A percentile compares a stretch with the other conserved stretches of the same genome.
These are phyloP conservation scores for Fraxinus nigra DNA, from an alignment of 305 asterid genomes.

Conservation along the genomic window DNA sequence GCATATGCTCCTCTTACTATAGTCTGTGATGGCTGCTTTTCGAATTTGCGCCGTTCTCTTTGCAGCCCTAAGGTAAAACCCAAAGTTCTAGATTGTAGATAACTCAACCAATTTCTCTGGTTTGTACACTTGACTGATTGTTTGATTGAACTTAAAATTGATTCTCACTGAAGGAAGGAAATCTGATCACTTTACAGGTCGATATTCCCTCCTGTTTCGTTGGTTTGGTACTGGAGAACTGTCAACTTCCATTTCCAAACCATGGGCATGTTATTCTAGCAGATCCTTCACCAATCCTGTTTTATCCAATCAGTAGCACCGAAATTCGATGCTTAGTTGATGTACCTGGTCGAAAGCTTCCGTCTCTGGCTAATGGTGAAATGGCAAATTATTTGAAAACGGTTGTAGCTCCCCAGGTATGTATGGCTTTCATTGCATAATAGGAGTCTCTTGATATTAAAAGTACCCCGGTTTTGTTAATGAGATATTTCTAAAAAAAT, in stretches of 20 bases:
- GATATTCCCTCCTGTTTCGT: constrained; percentile 50
- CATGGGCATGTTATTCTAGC: constrained; percentile 57
- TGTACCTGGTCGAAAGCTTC: constrained; percentile 55
- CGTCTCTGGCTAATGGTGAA: constrained; percentile 52
- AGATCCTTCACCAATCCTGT: constrained; percentile 52
- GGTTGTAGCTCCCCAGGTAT: constrained; percentile 57
- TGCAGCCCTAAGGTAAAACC: constrained; percentile 47
- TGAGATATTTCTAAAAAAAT: not conserved
- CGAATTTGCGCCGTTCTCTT: constrained; percentile 53
- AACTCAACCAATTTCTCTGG: not conserved
- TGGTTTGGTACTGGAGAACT: constrained; percentile 45
- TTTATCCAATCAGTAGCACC: constrained; percentile 47
- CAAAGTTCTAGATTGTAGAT: not conserved
- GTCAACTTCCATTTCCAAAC: constrained; percentile 50
- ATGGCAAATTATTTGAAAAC: constrained; percentile 53
- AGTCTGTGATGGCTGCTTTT: constrained; percentile 62
- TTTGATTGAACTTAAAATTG: not conserved
- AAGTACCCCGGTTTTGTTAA: not conserved
- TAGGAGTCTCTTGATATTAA: not conserved
- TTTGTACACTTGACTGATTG: not conserved
- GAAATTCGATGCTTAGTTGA: constrained; percentile 59
- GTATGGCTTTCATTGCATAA: not conserved
- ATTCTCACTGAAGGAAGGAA: not conserved
- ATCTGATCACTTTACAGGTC: constrained; percentile 32
- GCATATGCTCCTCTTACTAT: constrained; percentile 54